phyloP scores from a whole-genome alignment of 1,284 basidiomycete genomes.

The Leccinum colubrinum region DNA sequence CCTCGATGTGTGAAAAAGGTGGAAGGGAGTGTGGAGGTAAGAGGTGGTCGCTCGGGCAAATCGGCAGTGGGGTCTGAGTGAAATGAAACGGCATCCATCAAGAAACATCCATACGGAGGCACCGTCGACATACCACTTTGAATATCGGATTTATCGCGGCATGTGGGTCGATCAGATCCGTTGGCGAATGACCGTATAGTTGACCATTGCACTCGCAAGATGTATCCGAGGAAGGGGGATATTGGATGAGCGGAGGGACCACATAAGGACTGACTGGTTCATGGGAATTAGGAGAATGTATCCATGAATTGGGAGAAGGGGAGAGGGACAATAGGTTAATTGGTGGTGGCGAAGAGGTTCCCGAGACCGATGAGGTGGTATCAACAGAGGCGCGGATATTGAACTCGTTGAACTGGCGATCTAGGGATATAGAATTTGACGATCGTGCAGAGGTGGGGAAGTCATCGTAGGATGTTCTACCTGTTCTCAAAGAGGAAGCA shows the following conservation, averaged over 20 bases:
- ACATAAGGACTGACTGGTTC: constrained; percentile 37
- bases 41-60: constrained; percentile 40
- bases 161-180: constrained; percentile 56
- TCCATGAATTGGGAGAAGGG: constrained; percentile 50
- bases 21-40: constrained; percentile 55
- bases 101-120: constrained; percentile 28
- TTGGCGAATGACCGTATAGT: constrained; percentile 43
- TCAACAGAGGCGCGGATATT: constrained; percentile 71
- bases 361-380: constrained; percentile 53
- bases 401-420: constrained; percentile 79
- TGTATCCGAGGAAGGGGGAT: constrained; percentile 39
- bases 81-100: constrained; percentile 19
- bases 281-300: constrained; percentile 48
- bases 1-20: constrained; percentile 75
- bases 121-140: constrained; percentile 73
- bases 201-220: constrained; percentile 40
- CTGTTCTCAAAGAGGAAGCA: constrained; percentile 65
- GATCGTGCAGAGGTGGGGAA: constrained; percentile 73
- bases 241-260: constrained; percentile 33
- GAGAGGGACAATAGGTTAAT: constrained; percentile 72
- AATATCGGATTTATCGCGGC: constrained; percentile 86
- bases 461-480: constrained; percentile 60
- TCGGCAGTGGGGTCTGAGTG: constrained; percentile 52
- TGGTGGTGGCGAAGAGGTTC: constrained; percentile 69
- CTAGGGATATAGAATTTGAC: constrained; percentile 79